phyloP scores from a whole-genome alignment of 2,329 filamentous ascomycete species.

The Ramularia collo-cygni region DNA sequence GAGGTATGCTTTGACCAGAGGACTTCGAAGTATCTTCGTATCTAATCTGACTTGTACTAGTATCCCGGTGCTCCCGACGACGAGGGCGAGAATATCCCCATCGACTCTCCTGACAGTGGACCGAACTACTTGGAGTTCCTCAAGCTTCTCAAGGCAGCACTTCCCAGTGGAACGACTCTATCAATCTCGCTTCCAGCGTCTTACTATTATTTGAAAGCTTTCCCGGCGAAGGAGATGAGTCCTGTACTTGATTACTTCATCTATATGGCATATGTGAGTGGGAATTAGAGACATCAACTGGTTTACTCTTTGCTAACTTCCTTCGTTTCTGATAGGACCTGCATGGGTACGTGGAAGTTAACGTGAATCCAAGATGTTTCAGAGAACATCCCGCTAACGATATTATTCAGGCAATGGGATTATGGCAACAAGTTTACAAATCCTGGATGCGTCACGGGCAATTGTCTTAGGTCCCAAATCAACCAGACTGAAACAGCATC shows the following conservation, averaged over 20 bases:
- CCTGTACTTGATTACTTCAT: conserved; percentile 25
- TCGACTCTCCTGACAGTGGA: conserved; percentile 4
- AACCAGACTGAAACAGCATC: conserved; percentile 33
- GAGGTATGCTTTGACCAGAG: conserved; percentile 18
- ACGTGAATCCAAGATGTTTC: not conserved
- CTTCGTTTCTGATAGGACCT: not conserved
- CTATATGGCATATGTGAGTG: conserved; percentile 33
- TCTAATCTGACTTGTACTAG: too few species aligned
- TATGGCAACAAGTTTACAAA: conserved; percentile 27
- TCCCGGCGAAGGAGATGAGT: conserved; percentile 23
- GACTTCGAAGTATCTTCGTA: too few species aligned
- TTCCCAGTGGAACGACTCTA: conserved; percentile 15
- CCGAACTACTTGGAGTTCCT: conserved; percentile 12
- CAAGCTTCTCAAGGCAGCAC: conserved; percentile 4
- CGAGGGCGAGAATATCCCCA: conserved; percentile 4
- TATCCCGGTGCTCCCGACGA: conserved; percentile 10
- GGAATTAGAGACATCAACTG: conserved; percentile 27
- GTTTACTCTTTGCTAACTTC: too few species aligned
- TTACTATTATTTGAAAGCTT: conserved; percentile 27
- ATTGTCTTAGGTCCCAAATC: conserved; percentile 31
- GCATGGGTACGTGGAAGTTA: too few species aligned
- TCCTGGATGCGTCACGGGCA: conserved; percentile 26
- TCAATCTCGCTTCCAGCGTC: conserved; percentile 27
- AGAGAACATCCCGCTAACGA: not conserved
- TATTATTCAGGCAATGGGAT: conserved; percentile 27